Evolutionary conservation across 352 stramenopile genomes (phyloP), one percentile per base, ranked within the genome.

Genomic region (Phytophthora palmivora): DNA sequence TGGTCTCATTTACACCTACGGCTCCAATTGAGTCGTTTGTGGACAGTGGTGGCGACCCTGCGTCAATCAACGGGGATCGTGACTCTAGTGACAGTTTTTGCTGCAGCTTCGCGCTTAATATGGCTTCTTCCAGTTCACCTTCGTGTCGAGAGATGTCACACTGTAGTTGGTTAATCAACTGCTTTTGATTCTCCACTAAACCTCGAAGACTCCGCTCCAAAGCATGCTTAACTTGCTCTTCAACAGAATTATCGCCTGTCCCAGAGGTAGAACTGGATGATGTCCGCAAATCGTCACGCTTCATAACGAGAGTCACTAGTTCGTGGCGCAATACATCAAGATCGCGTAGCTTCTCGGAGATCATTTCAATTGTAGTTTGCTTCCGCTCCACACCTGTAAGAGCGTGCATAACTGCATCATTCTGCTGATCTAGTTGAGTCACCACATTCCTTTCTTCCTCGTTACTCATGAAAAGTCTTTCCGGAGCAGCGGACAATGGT

Each of bases 241-340:
- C 72, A 2, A 37, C 43, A 1, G 51, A 45, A 49, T 67, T 65
- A 3, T 69, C 69, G 50, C 4, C 36, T 10, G 42, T 45, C 0
- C 28, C 44, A n/a, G 53, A 42, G 0, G 47, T 53, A 21, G 53
- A 60, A 14, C 61, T 55, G 4, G 58, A 73, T 3, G 68, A 58
- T 10, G 58, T 67, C 15, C 76, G 77, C 19, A 89, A 43, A n/a
- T 60, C 72, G 28, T 94, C 82, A 12, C 83, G 76, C 58, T 91
- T 91, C 64, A 88, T 85, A 10, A 78, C 68, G 11, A 94, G 66
- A 46, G 72, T 65, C 21, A 94, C 78, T 5, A 94, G 63, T 50
- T 94, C 81, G 24, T 87, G 74, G 19, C 85, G 85, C 24, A 92
- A 58, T 56, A 90, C 83, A 49, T 94, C 83, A 16, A 94, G 61